Conservation (phyloP, 2,329 filamentous ascomycete species). For the Paracoccidioides lutzii region DNA sequence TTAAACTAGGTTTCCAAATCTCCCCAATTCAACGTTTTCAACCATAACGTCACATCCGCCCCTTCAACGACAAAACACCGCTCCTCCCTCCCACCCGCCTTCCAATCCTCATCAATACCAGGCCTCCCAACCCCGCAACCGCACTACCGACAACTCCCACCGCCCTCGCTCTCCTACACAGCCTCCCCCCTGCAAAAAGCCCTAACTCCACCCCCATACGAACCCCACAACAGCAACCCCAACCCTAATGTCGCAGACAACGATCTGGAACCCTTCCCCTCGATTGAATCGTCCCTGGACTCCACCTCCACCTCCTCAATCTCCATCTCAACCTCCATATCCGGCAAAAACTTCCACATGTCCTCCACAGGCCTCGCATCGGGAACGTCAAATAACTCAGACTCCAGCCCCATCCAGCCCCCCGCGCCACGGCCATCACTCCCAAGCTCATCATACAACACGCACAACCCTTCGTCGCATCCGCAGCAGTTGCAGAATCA, state of each 20-base stretch:
- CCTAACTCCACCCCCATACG: constrained; percentile 67
- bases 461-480: constrained; percentile 21
- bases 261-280: constrained; percentile 68
- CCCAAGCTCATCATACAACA: constrained; percentile 17
- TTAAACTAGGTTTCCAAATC: constrained; percentile 26
- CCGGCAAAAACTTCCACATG: constrained; percentile 59
- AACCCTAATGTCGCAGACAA: constrained; percentile 39
- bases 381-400: constrained; percentile 59
- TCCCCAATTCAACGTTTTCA: constrained; percentile 27
- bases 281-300: constrained; percentile 68
- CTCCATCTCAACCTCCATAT: too few species aligned
- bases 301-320: too few species aligned
- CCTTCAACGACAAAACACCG: constrained; percentile 36
- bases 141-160: constrained; percentile 32
- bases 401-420: constrained; percentile 42
- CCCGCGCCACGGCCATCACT: constrained; percentile 22
- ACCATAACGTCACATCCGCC: constrained; percentile 27
- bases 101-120: constrained; percentile 39
- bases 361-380: constrained; percentile 50
- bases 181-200: constrained; percentile 85
- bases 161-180: constrained; percentile 48
- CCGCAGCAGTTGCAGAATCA: constrained; percentile 14
- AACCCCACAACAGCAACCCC: constrained; percentile 35
- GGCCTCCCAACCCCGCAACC: constrained; percentile 27
- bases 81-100: constrained; percentile 49